Evolutionary conservation across 306 rosid species (phyloP), one percentile per base, ranked within the genome.

Genomic region (Sicyos edulis): DNA sequence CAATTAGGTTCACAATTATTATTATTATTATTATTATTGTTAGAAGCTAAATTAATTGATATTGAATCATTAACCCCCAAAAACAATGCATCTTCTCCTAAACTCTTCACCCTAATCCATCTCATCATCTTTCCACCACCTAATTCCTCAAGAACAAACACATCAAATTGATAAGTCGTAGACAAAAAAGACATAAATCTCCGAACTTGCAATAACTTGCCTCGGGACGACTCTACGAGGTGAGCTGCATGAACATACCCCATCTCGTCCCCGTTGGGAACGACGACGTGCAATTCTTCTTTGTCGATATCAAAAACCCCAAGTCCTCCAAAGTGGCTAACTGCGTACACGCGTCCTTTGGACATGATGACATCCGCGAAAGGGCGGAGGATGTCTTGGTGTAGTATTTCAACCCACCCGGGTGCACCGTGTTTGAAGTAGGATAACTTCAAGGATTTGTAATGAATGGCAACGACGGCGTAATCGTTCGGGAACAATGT

Each of bases 31-130:
- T 16, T 0, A 32, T 32, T 32, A 5, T 32, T 32, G 4, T 32
- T 32, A 32, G 37, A 22, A 8, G 10, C 44, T 0, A 29, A 26
- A 61, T 3, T 32, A 32, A 32, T 5, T 9, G 44, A 24, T 0
- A 24, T 61, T 3, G 67, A 61, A 61, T 61, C 9, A 12, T 61
- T 61, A 8, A 24, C 67, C 7, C 67, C 67, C 44, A 61, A 22
- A 29, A 61, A 61, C 45, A 61, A 61, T 13, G 67, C 67, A 61
- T 32, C 67, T 13, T 61, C 45, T 32, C 67, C 44, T 32, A 61
- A 61, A 32, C 20, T 61, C 10, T 22, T 6, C 2, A 61, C n/a
- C 12, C 12, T 4, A 24, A 6, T 0, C 67, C 64, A 17, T 8
- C 45, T 40, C 45, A 40, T 40, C 45, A 7, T 40, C 6, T 40